phyloP scores from a whole-genome alignment of 495 filamentous ascomycete genomes.

The Penicillium paxilli region DNA sequence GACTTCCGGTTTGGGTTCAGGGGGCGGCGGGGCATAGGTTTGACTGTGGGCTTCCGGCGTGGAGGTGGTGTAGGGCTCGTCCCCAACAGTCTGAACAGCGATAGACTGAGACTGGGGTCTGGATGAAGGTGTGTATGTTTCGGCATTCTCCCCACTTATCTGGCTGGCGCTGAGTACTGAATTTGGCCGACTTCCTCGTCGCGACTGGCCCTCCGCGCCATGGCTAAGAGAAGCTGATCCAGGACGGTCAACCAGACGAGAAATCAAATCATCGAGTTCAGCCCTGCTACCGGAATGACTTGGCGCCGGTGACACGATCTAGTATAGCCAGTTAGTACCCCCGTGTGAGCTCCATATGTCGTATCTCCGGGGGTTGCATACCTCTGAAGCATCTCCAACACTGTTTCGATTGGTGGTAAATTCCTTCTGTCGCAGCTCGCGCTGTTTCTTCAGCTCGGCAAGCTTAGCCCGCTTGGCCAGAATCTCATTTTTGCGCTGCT shows the following conservation, averaged over 20 bases:
- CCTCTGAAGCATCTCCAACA: conserved; percentile 58
- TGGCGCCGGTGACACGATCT: conserved; percentile 70
- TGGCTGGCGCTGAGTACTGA: conserved; percentile 77
- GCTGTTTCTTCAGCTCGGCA: conserved; percentile 89
- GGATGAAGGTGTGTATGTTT: conserved; percentile 37
- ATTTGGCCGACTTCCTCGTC: conserved; percentile 75
- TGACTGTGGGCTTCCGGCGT: conserved; percentile 68
- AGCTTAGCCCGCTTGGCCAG: conserved; percentile 91
- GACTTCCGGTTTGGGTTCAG: conserved; percentile 73
- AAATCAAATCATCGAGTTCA: conserved; percentile 83
- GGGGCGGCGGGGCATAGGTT: conserved; percentile 52
- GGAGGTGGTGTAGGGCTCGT: conserved; percentile 67
- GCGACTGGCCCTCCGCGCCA: conserved; percentile 60
- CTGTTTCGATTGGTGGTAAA: conserved; percentile 62
- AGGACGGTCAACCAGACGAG: conserved; percentile 73
- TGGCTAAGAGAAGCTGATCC: conserved; percentile 71
- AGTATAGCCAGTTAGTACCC: conserved; percentile 13
- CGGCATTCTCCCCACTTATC: conserved; percentile 68
- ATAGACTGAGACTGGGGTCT: conserved; percentile 45
- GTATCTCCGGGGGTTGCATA: conserved; percentile 21
- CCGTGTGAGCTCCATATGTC: conserved; percentile 15
- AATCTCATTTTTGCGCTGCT: conserved; percentile 91
- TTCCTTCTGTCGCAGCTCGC: conserved; percentile 77
- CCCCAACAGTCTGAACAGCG: conserved; percentile 68
- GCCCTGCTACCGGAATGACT: conserved; percentile 67